Conservation (phyloP, 495 filamentous ascomycete species). For the Penicillium cosmopolitanum region DNA sequence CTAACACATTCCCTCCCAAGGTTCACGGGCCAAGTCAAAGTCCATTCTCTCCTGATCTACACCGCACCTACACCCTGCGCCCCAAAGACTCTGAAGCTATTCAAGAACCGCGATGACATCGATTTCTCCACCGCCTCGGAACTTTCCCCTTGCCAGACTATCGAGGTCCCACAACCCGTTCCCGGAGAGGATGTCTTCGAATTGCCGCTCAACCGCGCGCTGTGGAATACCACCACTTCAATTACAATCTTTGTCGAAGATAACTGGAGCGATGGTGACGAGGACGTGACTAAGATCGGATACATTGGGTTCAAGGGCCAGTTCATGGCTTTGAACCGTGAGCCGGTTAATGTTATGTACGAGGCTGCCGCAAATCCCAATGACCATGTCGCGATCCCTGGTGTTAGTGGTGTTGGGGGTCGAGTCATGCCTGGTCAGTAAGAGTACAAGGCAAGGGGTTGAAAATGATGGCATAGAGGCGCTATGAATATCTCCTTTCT, state of each 20-base stretch:
- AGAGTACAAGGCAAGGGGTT: not conserved
- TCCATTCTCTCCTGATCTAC: conserved; percentile 85
- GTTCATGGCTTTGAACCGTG: conserved; percentile 81
- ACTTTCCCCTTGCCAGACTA: conserved; percentile 68
- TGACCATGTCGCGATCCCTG: conserved; percentile 69
- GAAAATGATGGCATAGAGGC: no score
- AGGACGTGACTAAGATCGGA: conserved; percentile 74
- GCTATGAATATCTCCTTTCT: not conserved
- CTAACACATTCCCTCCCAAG: conserved; percentile 49
- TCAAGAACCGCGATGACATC: conserved; percentile 81
- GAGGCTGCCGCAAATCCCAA: conserved; percentile 90
- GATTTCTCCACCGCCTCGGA: conserved; percentile 81
- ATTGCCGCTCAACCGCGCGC: conserved; percentile 77
- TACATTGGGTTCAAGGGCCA: conserved; percentile 94
- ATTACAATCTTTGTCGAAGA: conserved; percentile 82
- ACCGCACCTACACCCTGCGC: conserved; percentile 69
- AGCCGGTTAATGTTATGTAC: conserved; percentile 84
- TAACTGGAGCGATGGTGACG: conserved; percentile 64
- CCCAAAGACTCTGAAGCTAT: conserved; percentile 82
- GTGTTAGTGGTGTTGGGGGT: conserved; percentile 44
- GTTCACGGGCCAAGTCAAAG: conserved; percentile 90
- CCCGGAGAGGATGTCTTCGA: conserved; percentile 75
- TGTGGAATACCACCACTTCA: conserved; percentile 80
- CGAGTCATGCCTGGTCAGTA: conserved; percentile 48
- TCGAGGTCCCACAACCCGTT: conserved; percentile 75